Evolutionary conservation across 2,329 filamentous ascomycete species (phyloP), one percentile per base, ranked within the genome.

Genomic region (Hysterium pulicare): DNA sequence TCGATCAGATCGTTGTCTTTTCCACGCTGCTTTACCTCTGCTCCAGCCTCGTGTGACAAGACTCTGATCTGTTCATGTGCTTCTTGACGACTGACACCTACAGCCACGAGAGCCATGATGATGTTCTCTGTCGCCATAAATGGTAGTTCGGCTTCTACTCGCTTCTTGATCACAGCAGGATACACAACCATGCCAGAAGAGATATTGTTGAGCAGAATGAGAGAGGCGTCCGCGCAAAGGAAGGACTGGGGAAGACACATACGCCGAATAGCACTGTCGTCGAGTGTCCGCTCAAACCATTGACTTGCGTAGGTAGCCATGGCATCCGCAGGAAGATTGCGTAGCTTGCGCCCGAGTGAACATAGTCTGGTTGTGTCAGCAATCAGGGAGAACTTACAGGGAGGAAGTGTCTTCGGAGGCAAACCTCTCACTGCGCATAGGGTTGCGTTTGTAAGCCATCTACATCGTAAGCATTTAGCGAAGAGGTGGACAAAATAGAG

Each of bases 11-110:
- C 89, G 59, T 95, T 95, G 41, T 79, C 71, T 54, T 83, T 81
- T 26, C 87, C 87, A 65, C 85, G 72, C 55, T 81, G 76, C 72
- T 87, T 87, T 31, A 89, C 84, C 9, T 84, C 81, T 23, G 76
- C 73, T 33, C 76, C 79, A 0, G 89, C 87, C 69, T 94, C 74
- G 70, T 90, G 85, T 2, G 79, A 87, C 33, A 95, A 76, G 1
- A 95, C 86, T 41, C 67, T 84, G 57, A 95, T 90, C 67, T 91
- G 73, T 71, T 95, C 90, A 68, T 95, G 90, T 1, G 87, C 85
- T 42, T 90, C 87, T 64, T 94, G 88, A 38, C 89, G 74, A 8
- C 81, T 86, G 21, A 74, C 77, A 23, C 87, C 87, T 58, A 83
- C 78, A 43, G 81, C 79, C 21, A 84, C 81, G 42, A 91, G 75